Evolutionary conservation across 169 alveolate genomes (phyloP), one percentile per base, ranked within the genome.

Genomic region (Plasmodium relictum): DNA sequence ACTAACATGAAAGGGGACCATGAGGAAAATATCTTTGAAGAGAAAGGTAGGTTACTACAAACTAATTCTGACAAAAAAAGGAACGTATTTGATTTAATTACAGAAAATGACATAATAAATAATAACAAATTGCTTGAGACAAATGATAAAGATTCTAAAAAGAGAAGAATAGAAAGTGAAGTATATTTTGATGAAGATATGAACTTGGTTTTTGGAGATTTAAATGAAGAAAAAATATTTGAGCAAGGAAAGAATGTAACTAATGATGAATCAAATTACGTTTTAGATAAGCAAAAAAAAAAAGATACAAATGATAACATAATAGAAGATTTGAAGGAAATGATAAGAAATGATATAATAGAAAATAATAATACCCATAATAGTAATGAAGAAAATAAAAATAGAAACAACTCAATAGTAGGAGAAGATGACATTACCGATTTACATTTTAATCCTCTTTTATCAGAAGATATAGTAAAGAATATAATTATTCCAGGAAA

Each of bases 401-500:
- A 54, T 54, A 14, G 22, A 16, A 54, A 54, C 14, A n/a, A 54
- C 10, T 31, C 3, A 31, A 0, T n/a, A 6, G 3, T 63, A 44
- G 96, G 85, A 14, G 92, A 85, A 24, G 88, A 94, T 4, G 87
- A 94, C 6, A 22, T 61, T 2, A 78, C 88, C 37, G 96, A 95
- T 18, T 91, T 92, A 12, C 93, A 95, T 54, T 93, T 93, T 59
- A 93, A 92, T 88, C 98, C 98, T 0, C 93, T 96, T 12, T 92
- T 96, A 16, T 95, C 97, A 6, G 97, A 93, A 3, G 94, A 94
- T 42, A 88, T 90, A 0, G 24, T 94, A 45, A 88, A 54, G 59
- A 92, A 90, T 66, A 95, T 94, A 0, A 95, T 94, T 0, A 94
- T 98, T 1, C 99, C 99, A 3, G 99, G 99, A 1, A 92, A 96